These are phyloP conservation scores for Saccharum officinarum DNA, from an alignment of 176 grass and related monocot genomes.

Conservation along the genomic window DNA sequence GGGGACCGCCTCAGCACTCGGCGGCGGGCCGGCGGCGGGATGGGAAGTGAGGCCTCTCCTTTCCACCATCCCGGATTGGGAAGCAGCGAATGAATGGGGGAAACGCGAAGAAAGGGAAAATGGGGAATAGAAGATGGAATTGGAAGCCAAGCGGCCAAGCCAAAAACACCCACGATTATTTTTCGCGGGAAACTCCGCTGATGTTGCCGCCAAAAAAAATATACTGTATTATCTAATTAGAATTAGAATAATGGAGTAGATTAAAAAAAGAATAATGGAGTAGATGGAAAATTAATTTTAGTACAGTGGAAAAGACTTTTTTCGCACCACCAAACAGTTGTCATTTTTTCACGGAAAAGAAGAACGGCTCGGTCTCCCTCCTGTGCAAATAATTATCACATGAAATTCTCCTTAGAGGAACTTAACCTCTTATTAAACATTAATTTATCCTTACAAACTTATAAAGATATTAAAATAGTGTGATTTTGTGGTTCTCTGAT, in stretches of 20 bases:
- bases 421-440: neutral
- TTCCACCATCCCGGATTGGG: neutral
- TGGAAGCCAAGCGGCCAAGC: neutral
- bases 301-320: no score
- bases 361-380: no score
- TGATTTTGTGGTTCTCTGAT: no score
- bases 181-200: neutral
- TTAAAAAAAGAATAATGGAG: no score
- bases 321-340: neutral
- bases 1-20: neutral
- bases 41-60: neutral
- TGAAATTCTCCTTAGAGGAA: neutral
- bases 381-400: no score
- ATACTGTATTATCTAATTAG: no score
- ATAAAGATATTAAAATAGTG: no score
- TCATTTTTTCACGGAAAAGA: no score
- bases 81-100: neutral
- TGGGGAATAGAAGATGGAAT: neutral
- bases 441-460: no score
- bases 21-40: no score
- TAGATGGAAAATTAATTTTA: neutral
- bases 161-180: neutral
- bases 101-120: neutral
- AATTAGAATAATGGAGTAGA: no score
- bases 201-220: neutral